phyloP scores from a whole-genome alignment of 805 yeast genomes.

The Candida ortonii region DNA sequence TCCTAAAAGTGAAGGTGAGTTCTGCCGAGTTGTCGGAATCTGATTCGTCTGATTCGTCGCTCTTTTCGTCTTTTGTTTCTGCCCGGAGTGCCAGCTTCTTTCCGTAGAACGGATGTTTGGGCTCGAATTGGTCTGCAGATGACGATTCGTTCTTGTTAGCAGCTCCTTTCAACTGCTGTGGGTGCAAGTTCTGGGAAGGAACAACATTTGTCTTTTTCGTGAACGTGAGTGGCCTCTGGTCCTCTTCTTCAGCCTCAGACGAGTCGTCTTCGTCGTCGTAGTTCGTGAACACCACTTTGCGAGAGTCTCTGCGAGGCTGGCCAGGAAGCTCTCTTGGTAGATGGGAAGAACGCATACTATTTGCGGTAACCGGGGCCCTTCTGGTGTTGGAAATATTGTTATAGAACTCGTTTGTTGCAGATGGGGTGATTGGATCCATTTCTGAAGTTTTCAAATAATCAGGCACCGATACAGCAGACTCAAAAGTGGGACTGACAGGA shows the following conservation, averaged over 20 bases:
- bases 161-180: background rate
- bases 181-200: background rate
- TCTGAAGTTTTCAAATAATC: conserved; percentile 22
- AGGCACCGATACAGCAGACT: conserved; percentile 28
- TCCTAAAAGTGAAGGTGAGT: conserved; percentile 20
- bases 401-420: conserved; percentile 16
- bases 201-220: background rate
- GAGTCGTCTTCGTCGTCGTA: conserved; percentile 14
- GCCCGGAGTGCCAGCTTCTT: conserved; percentile 10
- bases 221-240: background rate
- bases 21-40: conserved; percentile 20
- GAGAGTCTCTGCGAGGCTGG: conserved; percentile 13
- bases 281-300: conserved; percentile 15
- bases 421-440: conserved; percentile 23
- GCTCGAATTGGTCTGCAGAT: background rate
- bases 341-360: too few species aligned
- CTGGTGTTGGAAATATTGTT: conserved; percentile 5
- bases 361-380: conserved; percentile 10
- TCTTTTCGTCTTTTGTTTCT: background rate
- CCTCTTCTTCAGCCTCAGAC: conserved; percentile 7
- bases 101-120: conserved; percentile 21
- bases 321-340: too few species aligned
- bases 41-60: conserved; percentile 13
- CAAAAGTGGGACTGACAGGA: conserved; percentile 15
- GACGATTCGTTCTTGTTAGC: background rate